Evolutionary conservation across 345 rosid species (phyloP).

Genomic region (Populus simonii): DNA sequence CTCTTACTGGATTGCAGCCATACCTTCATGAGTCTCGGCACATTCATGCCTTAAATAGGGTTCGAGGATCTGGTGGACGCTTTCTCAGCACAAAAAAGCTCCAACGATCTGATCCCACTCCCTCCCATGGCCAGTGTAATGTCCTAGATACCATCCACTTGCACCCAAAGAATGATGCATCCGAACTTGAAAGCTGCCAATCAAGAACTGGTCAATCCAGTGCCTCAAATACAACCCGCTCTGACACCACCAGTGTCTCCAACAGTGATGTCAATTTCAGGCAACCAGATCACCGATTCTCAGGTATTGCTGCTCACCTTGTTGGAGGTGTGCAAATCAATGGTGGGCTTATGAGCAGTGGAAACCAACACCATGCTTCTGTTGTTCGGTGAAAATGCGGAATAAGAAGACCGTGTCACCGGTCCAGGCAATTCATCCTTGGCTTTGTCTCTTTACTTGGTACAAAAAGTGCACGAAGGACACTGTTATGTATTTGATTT

Average conservation of each 20-base stretch:
- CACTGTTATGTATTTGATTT: background rate
- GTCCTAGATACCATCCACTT: constrained; percentile 2
- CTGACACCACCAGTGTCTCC: constrained; percentile 19
- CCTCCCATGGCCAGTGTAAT: background rate
- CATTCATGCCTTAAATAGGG: constrained; percentile 45
- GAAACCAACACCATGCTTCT: constrained; percentile 29
- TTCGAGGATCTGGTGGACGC: constrained; percentile 53
- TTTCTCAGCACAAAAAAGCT: constrained; percentile 41
- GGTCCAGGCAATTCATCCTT: constrained; percentile 64
- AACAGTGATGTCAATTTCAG: constrained; percentile 6
- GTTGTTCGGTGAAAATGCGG: constrained; percentile 31
- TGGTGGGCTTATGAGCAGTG: constrained; percentile 14
- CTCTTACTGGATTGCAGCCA: constrained; percentile 34
- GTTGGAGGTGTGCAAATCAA: constrained; percentile 16
- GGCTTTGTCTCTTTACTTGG: constrained; percentile 36
- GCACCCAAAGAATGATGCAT: background rate
- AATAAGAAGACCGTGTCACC: background rate
- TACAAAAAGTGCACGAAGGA: background rate
- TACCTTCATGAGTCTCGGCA: constrained; percentile 60
- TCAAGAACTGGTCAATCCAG: constrained; percentile 8
- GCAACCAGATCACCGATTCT: constrained; percentile 18
- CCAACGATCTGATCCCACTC: constrained; percentile 11
- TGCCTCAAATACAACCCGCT: constrained; percentile 20
- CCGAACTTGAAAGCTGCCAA: constrained; percentile 7
- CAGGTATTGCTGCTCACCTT: constrained; percentile 13